These are phyloP conservation scores for Pelargonium nanum DNA, from an alignment of 345 rosid species.

Conservation along the genomic window DNA sequence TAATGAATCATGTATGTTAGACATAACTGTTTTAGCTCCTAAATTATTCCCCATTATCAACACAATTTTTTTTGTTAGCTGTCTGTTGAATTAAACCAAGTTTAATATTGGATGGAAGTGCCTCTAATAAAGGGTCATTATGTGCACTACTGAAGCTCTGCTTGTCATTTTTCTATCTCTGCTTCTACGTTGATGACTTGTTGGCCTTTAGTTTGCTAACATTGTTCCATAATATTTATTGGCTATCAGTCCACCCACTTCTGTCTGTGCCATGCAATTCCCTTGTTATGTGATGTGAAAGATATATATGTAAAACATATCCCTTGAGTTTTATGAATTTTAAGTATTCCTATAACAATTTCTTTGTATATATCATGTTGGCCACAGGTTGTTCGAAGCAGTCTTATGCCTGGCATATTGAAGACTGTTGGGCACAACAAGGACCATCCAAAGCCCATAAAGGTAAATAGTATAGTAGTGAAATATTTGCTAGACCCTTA, in stretches of 20 bases:
- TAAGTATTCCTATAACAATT: not conserved
- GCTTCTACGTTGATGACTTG: not conserved
- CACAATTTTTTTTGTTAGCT: not conserved
- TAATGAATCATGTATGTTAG: not conserved
- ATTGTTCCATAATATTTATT: not conserved
- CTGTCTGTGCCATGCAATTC: not conserved
- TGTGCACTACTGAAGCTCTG: not conserved
- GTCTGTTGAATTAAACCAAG: not conserved
- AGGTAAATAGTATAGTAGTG: conserved; percentile 33
- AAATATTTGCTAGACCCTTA: not conserved
- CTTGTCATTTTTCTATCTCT: not conserved
- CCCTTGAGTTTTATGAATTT: not conserved
- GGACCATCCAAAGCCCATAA: conserved; percentile 88
- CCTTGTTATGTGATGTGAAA: not conserved
- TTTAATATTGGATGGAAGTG: not conserved
- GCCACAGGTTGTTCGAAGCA: conserved; percentile 60
- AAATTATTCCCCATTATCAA: not conserved
- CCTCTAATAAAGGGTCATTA: too few species aligned
- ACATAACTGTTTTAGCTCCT: not conserved
- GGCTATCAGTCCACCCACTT: not conserved
- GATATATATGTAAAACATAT: not conserved
- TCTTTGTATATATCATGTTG: not conserved
- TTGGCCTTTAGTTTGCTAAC: not conserved
- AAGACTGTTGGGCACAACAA: conserved; percentile 79
- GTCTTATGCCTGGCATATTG: conserved; percentile 84